phyloP scores from a whole-genome alignment of 2,329 filamentous ascomycete species.

The Ophiognomonia clavigignenti-juglandacearum region DNA sequence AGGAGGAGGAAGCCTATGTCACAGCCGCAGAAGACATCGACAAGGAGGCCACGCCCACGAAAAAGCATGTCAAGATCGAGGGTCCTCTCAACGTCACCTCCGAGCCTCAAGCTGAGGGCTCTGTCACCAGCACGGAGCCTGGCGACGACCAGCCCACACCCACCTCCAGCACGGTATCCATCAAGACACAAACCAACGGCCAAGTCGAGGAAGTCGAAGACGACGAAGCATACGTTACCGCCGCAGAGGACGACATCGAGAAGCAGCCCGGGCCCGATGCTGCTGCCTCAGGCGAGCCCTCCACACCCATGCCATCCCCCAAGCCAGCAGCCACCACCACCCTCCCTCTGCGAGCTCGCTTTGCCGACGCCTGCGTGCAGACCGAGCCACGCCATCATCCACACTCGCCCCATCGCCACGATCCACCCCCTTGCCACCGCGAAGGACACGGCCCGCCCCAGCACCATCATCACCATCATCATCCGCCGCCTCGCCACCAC shows the following conservation, averaged over 20 bases:
- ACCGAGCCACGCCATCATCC: constrained; percentile 5
- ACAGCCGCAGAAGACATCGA: constrained; percentile 28
- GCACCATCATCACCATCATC: not conserved
- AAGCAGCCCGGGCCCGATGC: not conserved
- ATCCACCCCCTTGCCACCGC: not conserved
- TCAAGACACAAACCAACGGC: not conserved
- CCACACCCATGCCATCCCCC: not conserved
- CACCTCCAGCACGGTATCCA: constrained; percentile 9
- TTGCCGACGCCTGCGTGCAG: constrained; percentile 14
- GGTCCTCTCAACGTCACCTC: constrained; percentile 17
- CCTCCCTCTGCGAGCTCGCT: not conserved
- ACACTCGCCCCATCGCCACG: not conserved
- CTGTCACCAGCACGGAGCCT: constrained; percentile 13
- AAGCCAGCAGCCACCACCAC: not conserved
- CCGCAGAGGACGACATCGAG: not conserved
- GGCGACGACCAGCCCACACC: constrained; percentile 16
- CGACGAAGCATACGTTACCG: constrained; percentile 3
- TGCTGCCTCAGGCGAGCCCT: not conserved
- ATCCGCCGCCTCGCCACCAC: constrained; percentile 3
- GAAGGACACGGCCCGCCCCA: not conserved
- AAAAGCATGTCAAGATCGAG: constrained; percentile 33
- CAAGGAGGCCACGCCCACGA: constrained; percentile 6
- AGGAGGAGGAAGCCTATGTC: constrained; percentile 12
- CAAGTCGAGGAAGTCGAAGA: not conserved
- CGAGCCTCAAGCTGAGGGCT: not conserved